phyloP scores from a whole-genome alignment of 2,329 filamentous ascomycete genomes.

The Xylaria arbuscula region DNA sequence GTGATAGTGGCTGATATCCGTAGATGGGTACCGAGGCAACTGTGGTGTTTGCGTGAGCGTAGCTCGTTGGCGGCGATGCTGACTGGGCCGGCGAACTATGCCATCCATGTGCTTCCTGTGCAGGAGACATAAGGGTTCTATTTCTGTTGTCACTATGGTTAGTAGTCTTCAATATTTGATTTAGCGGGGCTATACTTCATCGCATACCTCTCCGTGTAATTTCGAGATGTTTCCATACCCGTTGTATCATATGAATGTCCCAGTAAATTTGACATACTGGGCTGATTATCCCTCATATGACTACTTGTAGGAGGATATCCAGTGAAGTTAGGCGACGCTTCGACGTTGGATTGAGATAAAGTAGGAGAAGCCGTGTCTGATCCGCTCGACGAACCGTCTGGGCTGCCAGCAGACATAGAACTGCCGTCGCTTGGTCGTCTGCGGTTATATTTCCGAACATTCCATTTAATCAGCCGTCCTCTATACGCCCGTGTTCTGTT shows the following conservation, averaged over 20 bases:
- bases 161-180: slow-evolving; percentile 4
- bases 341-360: slow-evolving; percentile 14
- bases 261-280: slow-evolving; percentile 32
- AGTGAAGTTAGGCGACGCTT: slow-evolving; percentile 9
- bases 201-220: slow-evolving; percentile 27
- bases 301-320: slow-evolving; percentile 12
- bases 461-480: slow-evolving; percentile 60
- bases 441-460: slow-evolving; percentile 60
- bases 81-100: slow-evolving; percentile 7
- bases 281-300: slow-evolving; percentile 20
- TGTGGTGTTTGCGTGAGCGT: slow-evolving; percentile 1
- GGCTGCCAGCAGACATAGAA: slow-evolving; percentile 23
- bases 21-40: slow-evolving; percentile 9
- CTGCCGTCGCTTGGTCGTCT: slow-evolving; percentile 41
- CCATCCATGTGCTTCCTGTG: slow-evolving; percentile 25
- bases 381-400: slow-evolving; percentile 33
- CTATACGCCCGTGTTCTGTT: slow-evolving; percentile 59
- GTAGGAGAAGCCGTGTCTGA: slow-evolving; percentile 39
- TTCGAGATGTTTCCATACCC: background rate
- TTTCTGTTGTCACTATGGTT: slow-evolving; percentile 19
- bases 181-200: background rate
- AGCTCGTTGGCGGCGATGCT: slow-evolving; percentile 15
- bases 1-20: slow-evolving; percentile 24
- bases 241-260: slow-evolving; percentile 25
- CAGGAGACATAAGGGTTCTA: background rate